phyloP scores from a whole-genome alignment of 176 grass and related monocot genomes.

The Themeda triandra region DNA sequence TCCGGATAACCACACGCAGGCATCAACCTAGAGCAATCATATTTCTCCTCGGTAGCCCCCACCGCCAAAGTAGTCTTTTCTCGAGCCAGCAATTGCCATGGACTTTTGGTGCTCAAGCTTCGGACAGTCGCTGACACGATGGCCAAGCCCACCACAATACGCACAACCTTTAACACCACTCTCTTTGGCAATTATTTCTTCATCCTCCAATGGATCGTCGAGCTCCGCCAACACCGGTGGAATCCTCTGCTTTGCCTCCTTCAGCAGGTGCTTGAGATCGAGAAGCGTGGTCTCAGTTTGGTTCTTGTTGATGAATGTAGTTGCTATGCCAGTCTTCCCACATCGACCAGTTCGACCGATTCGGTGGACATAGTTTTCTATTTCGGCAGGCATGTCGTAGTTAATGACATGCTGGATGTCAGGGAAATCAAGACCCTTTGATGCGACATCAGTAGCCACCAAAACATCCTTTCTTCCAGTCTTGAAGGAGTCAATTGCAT shows the following conservation, averaged over 20 bases:
- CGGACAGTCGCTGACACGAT: conserved; percentile 80
- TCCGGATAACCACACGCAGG: not conserved
- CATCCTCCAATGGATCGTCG: conserved; percentile 74
- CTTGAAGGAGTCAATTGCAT: conserved; percentile 80
- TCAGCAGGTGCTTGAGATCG: conserved; percentile 83
- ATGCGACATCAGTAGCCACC: conserved; percentile 94
- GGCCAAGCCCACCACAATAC: conserved; percentile 92
- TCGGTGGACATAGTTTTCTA: conserved; percentile 92
- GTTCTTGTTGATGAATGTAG: conserved; percentile 98
- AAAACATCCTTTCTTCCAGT: conserved; percentile 77
- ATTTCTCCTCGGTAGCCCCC: conserved; percentile 90
- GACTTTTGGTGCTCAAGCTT: conserved; percentile 94
- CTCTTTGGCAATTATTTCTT: conserved; percentile 60
- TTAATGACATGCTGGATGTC: conserved; percentile 98
- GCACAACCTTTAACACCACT: conserved; percentile 91
- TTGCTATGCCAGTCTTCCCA: conserved; percentile 88
- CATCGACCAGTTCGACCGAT: conserved; percentile 94
- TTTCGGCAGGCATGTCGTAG: conserved; percentile 93
- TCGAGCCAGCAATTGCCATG: conserved; percentile 74
- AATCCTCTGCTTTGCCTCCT: conserved; percentile 93
- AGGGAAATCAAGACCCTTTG: conserved; percentile 94
- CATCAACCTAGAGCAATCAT: conserved; percentile 32
- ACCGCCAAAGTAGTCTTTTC: conserved; percentile 77
- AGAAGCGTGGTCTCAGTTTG: conserved; percentile 84
- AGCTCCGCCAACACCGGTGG: conserved; percentile 86